Base-by-base conservation (phyloP, 1,284 basidiomycete genomes). In the Apiotrichum akiyoshidainum region DNA sequence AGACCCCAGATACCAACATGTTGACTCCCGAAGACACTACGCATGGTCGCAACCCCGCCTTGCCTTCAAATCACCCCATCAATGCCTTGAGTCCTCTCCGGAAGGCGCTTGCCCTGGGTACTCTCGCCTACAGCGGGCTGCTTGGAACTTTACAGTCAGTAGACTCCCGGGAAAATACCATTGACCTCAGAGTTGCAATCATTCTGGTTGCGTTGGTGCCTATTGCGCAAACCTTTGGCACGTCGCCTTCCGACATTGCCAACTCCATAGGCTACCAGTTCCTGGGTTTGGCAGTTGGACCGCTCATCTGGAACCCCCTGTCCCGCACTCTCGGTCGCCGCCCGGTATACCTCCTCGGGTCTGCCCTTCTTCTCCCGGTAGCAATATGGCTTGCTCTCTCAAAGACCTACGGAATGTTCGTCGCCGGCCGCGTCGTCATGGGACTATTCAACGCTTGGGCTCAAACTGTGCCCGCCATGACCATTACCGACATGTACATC, bases 221-320 rank as follows among this genome's bases (percentile, higher is more conserved):
- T 19, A 14, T 19, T 46, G 22, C 9, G 21, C 8, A 11, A 5
- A 13, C 22, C 22, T 13, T 26, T 14, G 26, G 7, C 26, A 31
- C 26, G 26, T 4, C 26, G 26, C 26, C 26, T 26, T 46, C 21
- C 45, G 57, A 65, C 6, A 68, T 67, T 7, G 69, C 75, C 41
- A 72, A 75, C 63, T 65, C 71, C 0, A 74, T 77, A 57, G 75
- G 75, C 16, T 73, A 73, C 59, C 59, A 56, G 19, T 65, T 77
- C 31, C 67, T 77, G 17, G 75, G 75, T 45, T 62, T 75, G 31
- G 75, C 73, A 2, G 68, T 73, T 9, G 74, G 75, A 5, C 70
- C 73, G 1, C 55, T 77, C 10, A 60, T 77, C 19, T 69, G 66
- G 60, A 67, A 67, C 51, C 67, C 65, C 12, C 50, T 68, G 14